Percentiles rank a stretch among this genome's conserved stretches.
phyloP scores from a whole-genome alignment of 805 yeast genomes.

The Diddensiella transvaalensis region DNA sequence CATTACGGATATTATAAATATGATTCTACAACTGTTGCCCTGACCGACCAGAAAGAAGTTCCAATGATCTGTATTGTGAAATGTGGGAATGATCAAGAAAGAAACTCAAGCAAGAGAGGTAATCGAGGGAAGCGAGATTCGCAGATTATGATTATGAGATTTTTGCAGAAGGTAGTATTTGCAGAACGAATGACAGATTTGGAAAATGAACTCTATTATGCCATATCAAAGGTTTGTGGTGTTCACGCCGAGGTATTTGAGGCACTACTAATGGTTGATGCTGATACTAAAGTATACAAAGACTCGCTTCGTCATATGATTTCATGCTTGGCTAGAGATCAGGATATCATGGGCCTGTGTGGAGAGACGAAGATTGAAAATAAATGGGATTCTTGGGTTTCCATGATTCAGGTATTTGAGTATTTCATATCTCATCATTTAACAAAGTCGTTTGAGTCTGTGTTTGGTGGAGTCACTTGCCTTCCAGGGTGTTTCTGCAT shows the following conservation, averaged over 20 bases:
- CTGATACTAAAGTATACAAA: conserved; percentile 84
- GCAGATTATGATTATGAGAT: conserved; percentile 86
- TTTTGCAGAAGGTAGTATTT: conserved; percentile 79
- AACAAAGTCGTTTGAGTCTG: conserved; percentile 89
- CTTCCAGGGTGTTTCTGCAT: conserved; percentile 94
- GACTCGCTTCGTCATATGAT: conserved; percentile 86
- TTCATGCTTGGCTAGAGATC: conserved; percentile 84
- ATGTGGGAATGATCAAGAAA: conserved; percentile 78
- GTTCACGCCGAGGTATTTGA: conserved; percentile 79
- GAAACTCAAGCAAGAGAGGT: conserved; percentile 71
- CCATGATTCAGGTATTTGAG: conserved; percentile 91
- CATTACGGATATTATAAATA: conserved; percentile 75
- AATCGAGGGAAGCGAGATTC: conserved; percentile 96
- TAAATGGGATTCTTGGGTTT: conserved; percentile 81
- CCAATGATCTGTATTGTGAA: conserved; percentile 78
- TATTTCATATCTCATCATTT: conserved; percentile 93
- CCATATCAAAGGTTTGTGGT: conserved; percentile 76
- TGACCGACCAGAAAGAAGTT: conserved; percentile 40
- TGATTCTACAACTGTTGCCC: conserved; percentile 32
- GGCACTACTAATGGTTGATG: conserved; percentile 86
- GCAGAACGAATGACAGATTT: conserved; percentile 93
- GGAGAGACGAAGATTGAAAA: conserved; percentile 93
- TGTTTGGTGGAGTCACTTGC: conserved; percentile 92
- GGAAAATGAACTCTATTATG: conserved; percentile 71
- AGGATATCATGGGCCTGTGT: conserved; percentile 85